These are phyloP conservation scores for Nasturtium officinale DNA, from an alignment of 345 rosid species.

Conservation along the genomic window DNA sequence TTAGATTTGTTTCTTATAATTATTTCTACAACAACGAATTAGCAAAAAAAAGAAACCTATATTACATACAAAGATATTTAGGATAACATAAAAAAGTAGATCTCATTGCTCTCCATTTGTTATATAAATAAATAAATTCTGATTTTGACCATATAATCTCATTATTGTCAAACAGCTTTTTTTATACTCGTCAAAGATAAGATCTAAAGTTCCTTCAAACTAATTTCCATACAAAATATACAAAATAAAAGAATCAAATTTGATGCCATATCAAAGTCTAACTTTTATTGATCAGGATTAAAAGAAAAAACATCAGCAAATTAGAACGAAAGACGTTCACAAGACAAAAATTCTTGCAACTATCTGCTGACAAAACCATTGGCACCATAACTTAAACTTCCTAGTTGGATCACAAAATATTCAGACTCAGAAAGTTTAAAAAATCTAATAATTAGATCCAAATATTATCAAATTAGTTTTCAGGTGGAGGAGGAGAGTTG, in stretches of 20 bases:
- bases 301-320: conserved; percentile 10
- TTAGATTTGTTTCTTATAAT: not conserved
- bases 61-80: not conserved
- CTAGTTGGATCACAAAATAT: conserved; percentile 9
- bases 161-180: not conserved
- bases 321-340: conserved; percentile 18
- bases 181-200: not conserved
- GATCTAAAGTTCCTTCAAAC: not conserved
- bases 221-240: not conserved
- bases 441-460: not conserved
- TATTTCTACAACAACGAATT: not conserved
- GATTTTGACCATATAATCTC: not conserved
- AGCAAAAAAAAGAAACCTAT: not conserved
- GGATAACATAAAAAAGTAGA: no score
- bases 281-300: conserved; percentile 9
- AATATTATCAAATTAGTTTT: conserved; percentile 19
- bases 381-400: conserved; percentile 21
- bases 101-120: not conserved
- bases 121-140: not conserved
- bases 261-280: conserved; percentile 20
- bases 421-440: not conserved
- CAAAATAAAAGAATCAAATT: not conserved
- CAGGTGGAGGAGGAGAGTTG: conserved; percentile 60
- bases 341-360: not conserved
- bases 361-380: conserved; percentile 18